Evolutionary conservation across 768 basidiomycete genomes (phyloP).

Genomic region (Tylopilus cervinicoccineus): DNA sequence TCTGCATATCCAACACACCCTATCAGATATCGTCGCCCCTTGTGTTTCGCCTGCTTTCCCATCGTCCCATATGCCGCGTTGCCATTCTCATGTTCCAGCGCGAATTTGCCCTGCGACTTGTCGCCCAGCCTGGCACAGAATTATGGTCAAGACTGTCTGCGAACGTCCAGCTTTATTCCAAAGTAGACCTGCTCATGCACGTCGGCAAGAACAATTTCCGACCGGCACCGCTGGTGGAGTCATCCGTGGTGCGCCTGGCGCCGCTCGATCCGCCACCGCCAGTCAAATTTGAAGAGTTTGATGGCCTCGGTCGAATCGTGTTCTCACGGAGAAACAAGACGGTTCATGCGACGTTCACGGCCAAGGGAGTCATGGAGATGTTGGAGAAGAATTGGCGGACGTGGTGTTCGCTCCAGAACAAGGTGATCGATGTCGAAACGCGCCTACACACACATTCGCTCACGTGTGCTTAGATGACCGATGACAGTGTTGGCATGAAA

Average conservation of each 20-base stretch:
- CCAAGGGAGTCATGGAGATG: constrained; percentile 94
- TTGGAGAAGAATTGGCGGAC: constrained; percentile 91
- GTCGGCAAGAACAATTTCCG: constrained; percentile 97
- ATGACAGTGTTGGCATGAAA: constrained; percentile 68
- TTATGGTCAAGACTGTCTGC: constrained; percentile 94
- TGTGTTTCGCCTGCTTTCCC: constrained; percentile 94
- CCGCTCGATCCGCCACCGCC: constrained; percentile 95
- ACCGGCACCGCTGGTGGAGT: constrained; percentile 93
- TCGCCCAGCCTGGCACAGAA: constrained; percentile 76
- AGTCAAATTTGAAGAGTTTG: constrained; percentile 95
- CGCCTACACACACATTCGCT: background rate
- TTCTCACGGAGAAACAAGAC: constrained; percentile 91
- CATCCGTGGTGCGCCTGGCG: constrained; percentile 84
- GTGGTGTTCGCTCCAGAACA: constrained; percentile 80
- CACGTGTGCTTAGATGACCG: constrained; percentile 48
- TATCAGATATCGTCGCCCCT: constrained; percentile 99
- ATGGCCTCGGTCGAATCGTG: constrained; percentile 87
- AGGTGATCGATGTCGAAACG: constrained; percentile 35
- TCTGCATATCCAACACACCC: constrained; percentile 98
- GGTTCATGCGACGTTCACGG: constrained; percentile 83
- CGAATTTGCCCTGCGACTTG: constrained; percentile 92
- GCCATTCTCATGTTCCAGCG: constrained; percentile 99
- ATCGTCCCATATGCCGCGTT: constrained; percentile 89
- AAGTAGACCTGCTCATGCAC: constrained; percentile 94
- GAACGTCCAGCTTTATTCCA: constrained; percentile 96